phyloP scores from a whole-genome alignment of 176 grass and related monocot genomes.

The Rhynchospora pubera region DNA sequence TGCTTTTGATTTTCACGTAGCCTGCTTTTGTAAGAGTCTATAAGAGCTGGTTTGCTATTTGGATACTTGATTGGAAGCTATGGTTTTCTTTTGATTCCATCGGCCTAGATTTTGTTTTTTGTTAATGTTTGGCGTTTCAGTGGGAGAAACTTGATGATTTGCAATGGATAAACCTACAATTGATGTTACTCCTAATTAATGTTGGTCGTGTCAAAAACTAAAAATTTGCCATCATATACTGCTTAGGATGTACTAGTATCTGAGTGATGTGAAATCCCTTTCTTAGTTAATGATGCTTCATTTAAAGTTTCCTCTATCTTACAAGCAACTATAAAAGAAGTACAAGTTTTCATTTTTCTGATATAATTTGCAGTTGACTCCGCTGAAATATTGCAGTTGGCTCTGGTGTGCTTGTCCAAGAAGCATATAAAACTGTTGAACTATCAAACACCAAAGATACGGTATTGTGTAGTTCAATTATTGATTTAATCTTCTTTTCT shows the following conservation, averaged over 20 bases:
- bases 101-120: background rate
- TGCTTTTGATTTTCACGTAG: background rate
- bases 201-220: background rate
- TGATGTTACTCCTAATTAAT: background rate
- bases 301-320: slow-evolving; percentile 25
- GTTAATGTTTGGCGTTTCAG: background rate
- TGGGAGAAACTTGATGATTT: background rate
- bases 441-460: slow-evolving; percentile 42
- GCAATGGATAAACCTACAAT: background rate
- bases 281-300: background rate
- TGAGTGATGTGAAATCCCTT: background rate
- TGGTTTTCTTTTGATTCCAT: no score
- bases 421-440: slow-evolving; percentile 41
- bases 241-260: background rate
- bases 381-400: slow-evolving; percentile 34
- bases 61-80: background rate
- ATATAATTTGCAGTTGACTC: slow-evolving; percentile 56
- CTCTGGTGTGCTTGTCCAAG: slow-evolving; percentile 22
- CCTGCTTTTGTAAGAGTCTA: background rate
- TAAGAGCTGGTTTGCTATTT: background rate
- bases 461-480: slow-evolving; percentile 30
- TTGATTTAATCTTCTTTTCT: slow-evolving; percentile 34
- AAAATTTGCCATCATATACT: background rate
- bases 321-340: slow-evolving; percentile 5
- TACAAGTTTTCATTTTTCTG: slow-evolving; percentile 18